Evolutionary conservation across 768 basidiomycete genomes (phyloP).

Genomic region (Plicaturopsis crispa): DNA sequence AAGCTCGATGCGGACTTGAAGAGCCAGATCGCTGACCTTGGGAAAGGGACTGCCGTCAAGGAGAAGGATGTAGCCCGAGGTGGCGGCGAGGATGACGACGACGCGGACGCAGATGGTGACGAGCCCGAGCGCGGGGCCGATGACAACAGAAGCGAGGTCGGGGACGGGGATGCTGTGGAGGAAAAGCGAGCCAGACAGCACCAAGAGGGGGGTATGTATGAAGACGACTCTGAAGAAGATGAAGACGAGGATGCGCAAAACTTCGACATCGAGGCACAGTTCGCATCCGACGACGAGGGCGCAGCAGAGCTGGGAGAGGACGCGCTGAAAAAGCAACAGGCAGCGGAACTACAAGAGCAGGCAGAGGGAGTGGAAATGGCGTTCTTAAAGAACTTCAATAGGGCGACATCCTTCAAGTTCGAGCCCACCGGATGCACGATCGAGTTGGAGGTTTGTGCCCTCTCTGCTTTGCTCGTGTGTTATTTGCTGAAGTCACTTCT

Average conservation of each 20-base stretch:
- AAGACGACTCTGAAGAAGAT: conserved; percentile 57
- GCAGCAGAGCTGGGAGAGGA: conserved; percentile 24
- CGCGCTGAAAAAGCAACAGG: conserved; percentile 14
- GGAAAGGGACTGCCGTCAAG: conserved; percentile 59
- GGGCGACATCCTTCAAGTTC: conserved; percentile 71
- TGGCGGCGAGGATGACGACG: conserved; percentile 49
- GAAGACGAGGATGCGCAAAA: conserved; percentile 48
- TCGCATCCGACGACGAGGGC: conserved; percentile 41
- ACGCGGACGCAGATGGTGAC: conserved; percentile 38
- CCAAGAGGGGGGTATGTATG: conserved; percentile 72
- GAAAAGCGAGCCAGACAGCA: conserved; percentile 66
- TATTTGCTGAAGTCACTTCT: conserved; percentile 2
- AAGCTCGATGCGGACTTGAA: conserved; percentile 73
- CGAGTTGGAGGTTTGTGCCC: conserved; percentile 66
- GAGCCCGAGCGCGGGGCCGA: conserved; percentile 36
- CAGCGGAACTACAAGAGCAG: conserved; percentile 29
- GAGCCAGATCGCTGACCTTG: conserved; percentile 72
- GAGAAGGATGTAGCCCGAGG: conserved; percentile 34
- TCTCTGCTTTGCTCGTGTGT: background rate
- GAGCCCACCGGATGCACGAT: conserved; percentile 62
- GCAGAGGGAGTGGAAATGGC: conserved; percentile 35
- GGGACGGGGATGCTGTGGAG: conserved; percentile 78
- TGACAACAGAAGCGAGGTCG: conserved; percentile 69
- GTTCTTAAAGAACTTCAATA: conserved; percentile 54
- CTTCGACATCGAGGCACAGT: conserved; percentile 55